phyloP scores from a whole-genome alignment of 2,329 filamentous ascomycete genomes.

The Botrytis tulipae region DNA sequence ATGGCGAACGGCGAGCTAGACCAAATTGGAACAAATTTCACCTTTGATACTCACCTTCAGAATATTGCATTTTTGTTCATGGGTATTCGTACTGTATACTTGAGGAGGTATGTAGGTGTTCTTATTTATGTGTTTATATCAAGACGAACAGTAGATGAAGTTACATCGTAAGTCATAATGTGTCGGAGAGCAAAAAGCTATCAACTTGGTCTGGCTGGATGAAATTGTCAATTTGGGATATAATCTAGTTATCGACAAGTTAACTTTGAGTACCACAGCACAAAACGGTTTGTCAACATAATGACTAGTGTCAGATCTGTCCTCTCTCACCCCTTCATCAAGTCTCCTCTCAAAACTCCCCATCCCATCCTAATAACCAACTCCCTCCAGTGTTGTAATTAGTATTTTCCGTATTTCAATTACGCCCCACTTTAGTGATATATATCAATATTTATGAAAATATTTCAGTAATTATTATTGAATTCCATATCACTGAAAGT shows the following conservation, averaged over 20 bases:
- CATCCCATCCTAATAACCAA: background rate
- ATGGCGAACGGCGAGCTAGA: background rate
- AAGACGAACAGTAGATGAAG: background rate
- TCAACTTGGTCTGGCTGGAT: too few species aligned
- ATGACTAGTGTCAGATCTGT: background rate
- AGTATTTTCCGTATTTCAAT: too few species aligned
- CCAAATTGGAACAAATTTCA: background rate
- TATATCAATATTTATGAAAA: too few species aligned
- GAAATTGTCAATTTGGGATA: background rate
- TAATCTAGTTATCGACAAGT: background rate
- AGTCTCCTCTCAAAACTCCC: background rate
- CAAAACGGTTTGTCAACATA: background rate
- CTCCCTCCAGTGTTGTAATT: too few species aligned
- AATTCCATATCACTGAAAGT: too few species aligned
- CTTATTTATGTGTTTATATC: background rate
- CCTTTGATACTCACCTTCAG: background rate
- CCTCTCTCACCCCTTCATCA: background rate
- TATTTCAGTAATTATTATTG: too few species aligned
- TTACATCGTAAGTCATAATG: background rate
- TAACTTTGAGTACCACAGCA: rapidly evolving
- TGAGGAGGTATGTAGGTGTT: background rate
- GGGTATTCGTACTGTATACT: too few species aligned
- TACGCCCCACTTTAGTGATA: too few species aligned
- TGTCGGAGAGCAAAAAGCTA: too few species aligned
- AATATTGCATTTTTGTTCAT: too few species aligned